Base-by-base conservation (phyloP, 345 rosid species). In the Angophora floribunda region DNA sequence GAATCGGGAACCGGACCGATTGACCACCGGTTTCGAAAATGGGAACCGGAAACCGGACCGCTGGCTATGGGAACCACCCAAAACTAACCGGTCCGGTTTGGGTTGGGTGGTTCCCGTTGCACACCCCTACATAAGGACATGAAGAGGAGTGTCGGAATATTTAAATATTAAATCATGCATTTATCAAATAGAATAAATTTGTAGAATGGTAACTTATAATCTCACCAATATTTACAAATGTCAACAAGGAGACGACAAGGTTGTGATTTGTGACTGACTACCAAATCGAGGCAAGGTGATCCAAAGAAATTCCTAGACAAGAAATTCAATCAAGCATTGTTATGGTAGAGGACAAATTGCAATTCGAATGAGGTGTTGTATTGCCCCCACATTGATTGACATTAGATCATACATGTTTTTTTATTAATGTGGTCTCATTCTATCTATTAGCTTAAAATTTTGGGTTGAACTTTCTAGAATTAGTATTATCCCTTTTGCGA, bases 391-490 rank as follows among this genome's bases (percentile, higher is more conserved):
- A 55, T 55, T 1, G 6, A 22, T 24, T 55, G 61, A 22, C 28
- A 9, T 8, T 5, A 55, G 24, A 28, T 55, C 61, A 8, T 22
- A 55, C 0, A 22, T 9, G 11, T 1, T 9, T 12, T 55, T 55
- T 55, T 22, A 55, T 55, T 12, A 4, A 55, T 22, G 21, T 55
- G 13, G 0, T 55, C 4, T 55, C 28, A 4, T 55, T 55, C 2
- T 1, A 22, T 4, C 28, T 0, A 4, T 55, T 2, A 22, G 2
- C 0, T 55, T 22, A 55, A 55, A 55, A 10, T 22, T 55, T 22
- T 55, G 61, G 28, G 24, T 55, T 55, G 5, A 28, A 22, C 28
- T 55, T 55, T 55, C 6, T 2, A 10, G 6, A 55, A 2, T 0
- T 1, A 55, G 1, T 4, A 1, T 12, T 55, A 4, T 36, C 41